phyloP scores from a whole-genome alignment of 805 yeast genomes.

The Blastobotrys chiropterorum region DNA sequence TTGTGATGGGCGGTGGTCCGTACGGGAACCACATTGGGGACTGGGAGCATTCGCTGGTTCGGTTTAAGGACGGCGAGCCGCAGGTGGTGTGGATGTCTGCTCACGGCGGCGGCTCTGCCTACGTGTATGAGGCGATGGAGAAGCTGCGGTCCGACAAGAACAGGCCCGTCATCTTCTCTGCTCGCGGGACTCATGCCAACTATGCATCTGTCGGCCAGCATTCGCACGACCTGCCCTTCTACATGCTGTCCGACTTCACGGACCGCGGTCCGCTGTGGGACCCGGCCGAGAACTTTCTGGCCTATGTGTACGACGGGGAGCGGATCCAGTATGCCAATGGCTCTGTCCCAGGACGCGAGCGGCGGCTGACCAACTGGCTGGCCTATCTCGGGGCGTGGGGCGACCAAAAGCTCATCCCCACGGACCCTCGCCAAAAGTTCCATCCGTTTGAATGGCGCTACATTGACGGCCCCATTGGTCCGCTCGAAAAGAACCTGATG shows the following conservation, averaged over 20 bases:
- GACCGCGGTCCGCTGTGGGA: constrained; percentile 97
- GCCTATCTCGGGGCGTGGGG: constrained; percentile 85
- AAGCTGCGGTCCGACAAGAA: constrained; percentile 40
- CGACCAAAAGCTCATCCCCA: constrained; percentile 56
- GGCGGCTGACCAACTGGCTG: constrained; percentile 68
- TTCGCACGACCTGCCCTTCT: constrained; percentile 90
- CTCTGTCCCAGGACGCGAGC: constrained; percentile 46
- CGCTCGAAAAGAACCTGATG: constrained; percentile 66
- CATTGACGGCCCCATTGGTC: constrained; percentile 92
- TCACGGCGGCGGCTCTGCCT: constrained; percentile 96
- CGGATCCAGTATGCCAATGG: constrained; percentile 37
- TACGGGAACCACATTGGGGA: constrained; percentile 97
- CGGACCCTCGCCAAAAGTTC: constrained; percentile 78
- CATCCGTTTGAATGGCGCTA: constrained; percentile 85
- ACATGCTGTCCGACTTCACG: constrained; percentile 84
- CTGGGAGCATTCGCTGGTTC: constrained; percentile 91
- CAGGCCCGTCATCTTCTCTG: constrained; percentile 79
- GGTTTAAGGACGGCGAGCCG: constrained; percentile 79
- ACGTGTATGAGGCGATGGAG: constrained; percentile 68
- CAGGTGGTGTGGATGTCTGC: constrained; percentile 93
- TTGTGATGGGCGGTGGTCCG: constrained; percentile 96
- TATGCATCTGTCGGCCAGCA: constrained; percentile 95
- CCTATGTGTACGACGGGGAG: constrained; percentile 70
- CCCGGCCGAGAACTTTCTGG: constrained; percentile 74
- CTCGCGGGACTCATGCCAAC: constrained; percentile 96